Evolutionary conservation across 441 rosid species (phyloP).

Genomic region (Pelargonium citronellum): DNA sequence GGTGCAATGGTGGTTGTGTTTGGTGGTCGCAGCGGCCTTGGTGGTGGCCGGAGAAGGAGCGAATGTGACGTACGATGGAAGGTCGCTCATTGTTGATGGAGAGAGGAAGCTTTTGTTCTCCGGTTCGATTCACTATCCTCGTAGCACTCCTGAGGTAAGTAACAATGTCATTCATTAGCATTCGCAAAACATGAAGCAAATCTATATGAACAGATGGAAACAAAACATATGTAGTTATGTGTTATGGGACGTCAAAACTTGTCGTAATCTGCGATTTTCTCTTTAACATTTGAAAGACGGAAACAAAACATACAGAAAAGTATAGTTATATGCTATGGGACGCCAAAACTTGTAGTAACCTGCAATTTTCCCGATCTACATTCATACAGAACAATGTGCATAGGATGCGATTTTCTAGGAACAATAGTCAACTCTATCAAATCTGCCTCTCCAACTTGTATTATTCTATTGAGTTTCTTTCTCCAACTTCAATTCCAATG

Average conservation of each 20-base stretch:
- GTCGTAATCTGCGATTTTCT: too few species aligned
- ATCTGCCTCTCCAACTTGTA: too few species aligned
- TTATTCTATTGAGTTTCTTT: too few species aligned
- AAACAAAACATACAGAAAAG: too few species aligned
- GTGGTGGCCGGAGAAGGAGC: slow-evolving; percentile 23
- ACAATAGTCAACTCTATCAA: too few species aligned
- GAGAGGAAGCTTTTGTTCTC: slow-evolving; percentile 67
- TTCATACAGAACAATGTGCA: too few species aligned
- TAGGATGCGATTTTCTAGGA: too few species aligned
- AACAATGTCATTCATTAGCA: neutral
- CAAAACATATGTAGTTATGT: neutral
- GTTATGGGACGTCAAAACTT: neutral
- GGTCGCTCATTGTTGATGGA: slow-evolving; percentile 68
- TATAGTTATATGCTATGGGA: too few species aligned
- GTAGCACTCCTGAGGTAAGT: slow-evolving; percentile 80
- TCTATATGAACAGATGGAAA: neutral
- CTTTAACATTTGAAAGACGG: too few species aligned
- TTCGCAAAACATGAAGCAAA: neutral
- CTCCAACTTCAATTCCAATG: too few species aligned
- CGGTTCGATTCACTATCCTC: slow-evolving; percentile 82
- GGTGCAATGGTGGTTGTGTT: slow-evolving; percentile 3
- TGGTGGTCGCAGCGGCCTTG: neutral
- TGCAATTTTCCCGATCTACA: too few species aligned
- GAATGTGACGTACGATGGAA: slow-evolving; percentile 61
- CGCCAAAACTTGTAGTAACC: too few species aligned